phyloP scores from a whole-genome alignment of 1,284 basidiomycete species.

The Rhodotorula sp. region DNA sequence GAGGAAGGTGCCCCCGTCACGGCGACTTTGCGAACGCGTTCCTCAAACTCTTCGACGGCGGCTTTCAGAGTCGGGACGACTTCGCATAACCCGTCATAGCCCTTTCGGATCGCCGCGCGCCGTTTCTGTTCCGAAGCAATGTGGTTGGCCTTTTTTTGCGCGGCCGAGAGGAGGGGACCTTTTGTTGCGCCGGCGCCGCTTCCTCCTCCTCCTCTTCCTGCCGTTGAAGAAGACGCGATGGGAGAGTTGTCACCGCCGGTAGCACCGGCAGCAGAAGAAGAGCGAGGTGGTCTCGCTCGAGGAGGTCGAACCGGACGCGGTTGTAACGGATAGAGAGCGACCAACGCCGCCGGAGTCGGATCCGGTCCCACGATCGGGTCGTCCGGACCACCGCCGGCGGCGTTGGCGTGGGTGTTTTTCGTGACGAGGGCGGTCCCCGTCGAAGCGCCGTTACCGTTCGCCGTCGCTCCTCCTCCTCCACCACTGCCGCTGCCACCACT shows the following conservation, averaged over 20 bases:
- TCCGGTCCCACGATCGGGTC: slow-evolving; percentile 1
- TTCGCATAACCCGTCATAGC: slow-evolving; percentile 78
- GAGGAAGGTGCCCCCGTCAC: background rate
- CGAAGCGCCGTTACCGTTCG: background rate
- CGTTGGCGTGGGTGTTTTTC: background rate
- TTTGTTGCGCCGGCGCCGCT: background rate
- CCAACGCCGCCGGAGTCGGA: background rate
- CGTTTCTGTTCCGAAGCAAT: slow-evolving; percentile 90
- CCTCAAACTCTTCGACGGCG: slow-evolving; percentile 56
- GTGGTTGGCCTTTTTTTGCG: slow-evolving; percentile 88
- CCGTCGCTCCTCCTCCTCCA: no score
- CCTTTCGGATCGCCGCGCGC: slow-evolving; percentile 80
- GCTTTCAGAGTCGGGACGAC: slow-evolving; percentile 73
- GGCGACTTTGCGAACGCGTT: slow-evolving; percentile 58
- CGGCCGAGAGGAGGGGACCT: slow-evolving; percentile 63
- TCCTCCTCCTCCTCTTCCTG: no score
- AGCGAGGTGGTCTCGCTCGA: background rate
- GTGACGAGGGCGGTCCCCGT: background rate
- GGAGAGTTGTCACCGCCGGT: background rate
- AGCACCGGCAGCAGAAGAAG: background rate
- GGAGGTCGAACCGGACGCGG: background rate
- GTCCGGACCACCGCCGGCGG: background rate
- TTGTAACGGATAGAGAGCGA: background rate
- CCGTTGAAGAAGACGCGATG: no score
- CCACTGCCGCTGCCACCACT: no score